Evolutionary conservation across 805 yeast genomes (phyloP).

Genomic region (Candida coleopterorum): DNA sequence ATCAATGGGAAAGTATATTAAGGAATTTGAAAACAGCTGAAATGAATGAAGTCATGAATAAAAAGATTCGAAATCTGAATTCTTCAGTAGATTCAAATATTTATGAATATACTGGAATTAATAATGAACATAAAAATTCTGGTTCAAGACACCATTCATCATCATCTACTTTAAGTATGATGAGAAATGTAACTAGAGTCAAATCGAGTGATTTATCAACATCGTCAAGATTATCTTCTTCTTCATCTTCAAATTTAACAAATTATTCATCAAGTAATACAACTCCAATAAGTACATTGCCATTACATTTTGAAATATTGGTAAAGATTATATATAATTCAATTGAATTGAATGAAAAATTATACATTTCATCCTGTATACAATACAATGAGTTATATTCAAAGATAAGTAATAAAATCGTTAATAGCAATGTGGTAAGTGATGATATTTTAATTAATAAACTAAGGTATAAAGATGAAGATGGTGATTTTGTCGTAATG

Average conservation of each 20-base stretch:
- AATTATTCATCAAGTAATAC: constrained; percentile 13
- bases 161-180: constrained; percentile 40
- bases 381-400: constrained; percentile 54
- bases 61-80: constrained; percentile 31
- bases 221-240: constrained; percentile 14
- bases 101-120: constrained; percentile 12
- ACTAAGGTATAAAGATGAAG: constrained; percentile 87
- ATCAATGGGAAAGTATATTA: constrained; percentile 75
- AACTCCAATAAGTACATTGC: constrained; percentile 1
- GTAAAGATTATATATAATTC: constrained; percentile 32
- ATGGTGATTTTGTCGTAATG: constrained; percentile 86
- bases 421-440: constrained; percentile 48
- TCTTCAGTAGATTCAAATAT: constrained; percentile 19
- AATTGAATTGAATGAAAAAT: constrained; percentile 22
- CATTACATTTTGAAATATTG: constrained; percentile 12
- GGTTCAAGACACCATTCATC: constrained; percentile 39
- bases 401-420: constrained; percentile 49
- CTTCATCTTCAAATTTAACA: constrained; percentile 10
- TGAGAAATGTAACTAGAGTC: constrained; percentile 26
- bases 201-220: constrained; percentile 17
- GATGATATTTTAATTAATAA: constrained; percentile 48
- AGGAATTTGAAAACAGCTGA: constrained; percentile 43
- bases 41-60: constrained; percentile 35
- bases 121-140: constrained; percentile 21
- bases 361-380: constrained; percentile 23